These are phyloP conservation scores for Cicer pinnatifidum DNA, from an alignment of 306 rosid species.

Conservation along the genomic window DNA sequence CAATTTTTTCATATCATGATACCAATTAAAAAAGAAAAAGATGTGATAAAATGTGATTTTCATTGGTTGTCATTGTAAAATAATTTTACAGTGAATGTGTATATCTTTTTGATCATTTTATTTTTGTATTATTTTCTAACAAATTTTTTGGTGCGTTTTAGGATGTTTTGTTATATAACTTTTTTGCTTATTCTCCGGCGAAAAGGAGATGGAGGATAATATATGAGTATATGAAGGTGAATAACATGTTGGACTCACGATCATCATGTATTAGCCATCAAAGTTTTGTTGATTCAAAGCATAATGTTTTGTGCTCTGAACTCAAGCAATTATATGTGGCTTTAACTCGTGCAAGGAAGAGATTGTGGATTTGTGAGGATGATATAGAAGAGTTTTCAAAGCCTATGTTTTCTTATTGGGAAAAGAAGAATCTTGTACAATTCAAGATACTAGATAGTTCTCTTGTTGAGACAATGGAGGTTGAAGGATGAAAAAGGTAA, in stretches of 20 bases:
- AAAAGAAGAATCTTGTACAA: constrained; percentile 57
- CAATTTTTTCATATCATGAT: no score
- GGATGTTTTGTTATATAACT: constrained; percentile 77
- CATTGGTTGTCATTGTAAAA: no score
- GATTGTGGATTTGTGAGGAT: constrained; percentile 66
- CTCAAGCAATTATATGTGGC: constrained; percentile 73
- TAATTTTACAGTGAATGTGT: no score
- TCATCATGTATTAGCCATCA: background rate
- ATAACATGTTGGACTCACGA: constrained; percentile 49
- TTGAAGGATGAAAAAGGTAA: constrained; percentile 58
- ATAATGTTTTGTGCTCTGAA: constrained; percentile 70
- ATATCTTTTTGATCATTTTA: background rate
- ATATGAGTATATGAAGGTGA: constrained; percentile 60
- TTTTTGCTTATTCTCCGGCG: constrained; percentile 63
- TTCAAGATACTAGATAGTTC: constrained; percentile 52
- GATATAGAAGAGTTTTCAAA: constrained; percentile 38
- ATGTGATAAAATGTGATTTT: no score
- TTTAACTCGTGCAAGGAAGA: constrained; percentile 62
- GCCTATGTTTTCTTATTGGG: constrained; percentile 69
- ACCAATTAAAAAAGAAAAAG: no score
- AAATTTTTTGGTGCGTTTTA: background rate
- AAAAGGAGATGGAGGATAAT: constrained; percentile 65
- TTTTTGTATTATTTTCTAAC: background rate
- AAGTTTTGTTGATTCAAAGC: constrained; percentile 57
- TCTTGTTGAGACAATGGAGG: constrained; percentile 59